Base-by-base conservation (phyloP, 169 alveolate genomes). In the Blepharisma undulans region DNA sequence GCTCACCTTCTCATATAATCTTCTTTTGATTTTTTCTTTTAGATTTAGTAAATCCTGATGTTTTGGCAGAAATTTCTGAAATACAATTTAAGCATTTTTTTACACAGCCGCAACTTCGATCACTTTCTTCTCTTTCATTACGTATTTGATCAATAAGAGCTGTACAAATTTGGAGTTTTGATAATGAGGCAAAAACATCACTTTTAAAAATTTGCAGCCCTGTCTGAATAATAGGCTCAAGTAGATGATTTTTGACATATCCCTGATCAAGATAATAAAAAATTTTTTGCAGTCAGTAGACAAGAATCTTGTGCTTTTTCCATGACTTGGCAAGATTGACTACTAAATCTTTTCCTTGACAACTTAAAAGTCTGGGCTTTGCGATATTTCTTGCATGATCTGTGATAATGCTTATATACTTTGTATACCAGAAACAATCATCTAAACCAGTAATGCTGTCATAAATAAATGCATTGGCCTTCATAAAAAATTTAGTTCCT, bases 191-290 rank as follows among this genome's bases (percentile, higher is more conserved):
- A 82, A 93, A 95, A 76, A 93, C 76, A 25, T 59, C 29, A 6
- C 61, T 90, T 87, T 89, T 90, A 82, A 93, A 95, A 8, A 84
- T 77, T 12, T 72, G 21, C 6, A 95, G 84, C 14, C 94, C 95
- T n/a, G 76, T 76, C 59, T 74, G 79, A n/a, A 84, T 81, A 5
- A 95, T 81, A 12, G 92, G 71, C n/a, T 59, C 16, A n/a, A 76
- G 84, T 14, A 12, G 12, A 34, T 87, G 74, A 80, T 90, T 89
- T 90, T 87, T 91, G 10, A 93, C 85, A 82, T 92, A 92, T 84
- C 87, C 93, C 59, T 94, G 84, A 80, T 95, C 97, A 18, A 95
- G 93, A 81, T 93, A 95, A 29, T 22, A 66, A 92, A 95, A 95
- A 32, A 91, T 84, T 80, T 91, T 94, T 59, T 90, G 66, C 93